phyloP scores from a whole-genome alignment of 2,329 filamentous ascomycete species.

The Huntiella moniliformis region DNA sequence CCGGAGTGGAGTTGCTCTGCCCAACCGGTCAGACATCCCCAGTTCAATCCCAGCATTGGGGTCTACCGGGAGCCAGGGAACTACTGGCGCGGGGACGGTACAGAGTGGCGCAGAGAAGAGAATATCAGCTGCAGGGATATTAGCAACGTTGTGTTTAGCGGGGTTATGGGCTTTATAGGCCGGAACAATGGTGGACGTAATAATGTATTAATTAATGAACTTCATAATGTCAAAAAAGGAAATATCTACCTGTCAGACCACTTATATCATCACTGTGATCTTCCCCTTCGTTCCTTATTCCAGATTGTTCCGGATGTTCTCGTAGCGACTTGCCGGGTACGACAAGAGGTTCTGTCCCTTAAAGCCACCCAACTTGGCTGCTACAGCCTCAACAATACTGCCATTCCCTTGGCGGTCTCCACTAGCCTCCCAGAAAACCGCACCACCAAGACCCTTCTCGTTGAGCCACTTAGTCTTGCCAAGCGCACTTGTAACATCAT shows the following conservation, averaged over 20 bases:
- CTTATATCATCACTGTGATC: too few species aligned
- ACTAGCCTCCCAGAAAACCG: conserved; percentile 72
- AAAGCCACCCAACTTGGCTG: conserved; percentile 26
- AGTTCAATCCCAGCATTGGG: too few species aligned
- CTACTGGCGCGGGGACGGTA: too few species aligned
- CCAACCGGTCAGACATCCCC: too few species aligned
- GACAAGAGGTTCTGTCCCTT: conserved; percentile 34
- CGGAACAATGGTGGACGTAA: background rate
- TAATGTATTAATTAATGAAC: conserved; percentile 1
- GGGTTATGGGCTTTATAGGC: background rate
- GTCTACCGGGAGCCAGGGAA: too few species aligned
- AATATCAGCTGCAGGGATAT: too few species aligned
- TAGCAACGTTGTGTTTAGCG: too few species aligned
- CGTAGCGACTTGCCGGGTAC: conserved; percentile 38
- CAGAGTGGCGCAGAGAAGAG: too few species aligned
- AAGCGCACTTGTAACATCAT: conserved; percentile 37
- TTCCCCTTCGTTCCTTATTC: background rate
- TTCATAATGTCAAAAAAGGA: background rate
- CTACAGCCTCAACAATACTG: conserved; percentile 41
- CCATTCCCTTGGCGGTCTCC: conserved; percentile 34
- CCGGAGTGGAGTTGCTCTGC: too few species aligned
- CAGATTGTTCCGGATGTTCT: conserved; percentile 31
- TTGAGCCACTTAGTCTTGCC: conserved; percentile 48
- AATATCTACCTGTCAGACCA: background rate
- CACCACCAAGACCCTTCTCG: conserved; percentile 45